A percentile compares a stretch with the other conserved stretches of the same genome.
phyloP scores from a whole-genome alignment of 352 stramenopile species.

The Thalassiosira allenii region DNA sequence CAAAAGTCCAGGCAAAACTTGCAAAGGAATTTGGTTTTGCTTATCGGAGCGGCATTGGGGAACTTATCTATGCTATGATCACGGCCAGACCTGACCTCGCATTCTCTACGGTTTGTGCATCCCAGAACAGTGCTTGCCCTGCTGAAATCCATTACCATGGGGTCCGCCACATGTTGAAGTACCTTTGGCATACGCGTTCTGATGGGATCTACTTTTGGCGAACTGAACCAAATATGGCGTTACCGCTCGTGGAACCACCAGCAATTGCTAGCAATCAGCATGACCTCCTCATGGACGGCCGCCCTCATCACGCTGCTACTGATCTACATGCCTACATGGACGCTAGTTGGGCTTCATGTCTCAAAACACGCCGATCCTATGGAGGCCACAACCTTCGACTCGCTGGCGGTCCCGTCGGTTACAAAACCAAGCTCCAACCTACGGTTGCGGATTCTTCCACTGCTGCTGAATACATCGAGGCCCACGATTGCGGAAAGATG shows the following conservation, averaged over 20 bases:
- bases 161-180: slow-evolving; percentile 30
- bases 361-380: slow-evolving; percentile 22
- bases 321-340: too few species aligned
- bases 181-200: slow-evolving; percentile 13
- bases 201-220: slow-evolving; percentile 44
- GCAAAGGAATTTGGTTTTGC: not conserved
- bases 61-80: slow-evolving; percentile 59
- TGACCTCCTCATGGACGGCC: slow-evolving; percentile 8
- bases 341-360: slow-evolving; percentile 35
- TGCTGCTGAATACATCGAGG: slow-evolving; percentile 39
- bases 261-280: slow-evolving; percentile 7
- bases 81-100: slow-evolving; percentile 35
- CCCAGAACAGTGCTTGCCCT: slow-evolving; percentile 21
- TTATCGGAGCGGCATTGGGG: slow-evolving; percentile 39
- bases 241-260: not conserved
- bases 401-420: slow-evolving; percentile 31
- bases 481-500: slow-evolving; percentile 31
- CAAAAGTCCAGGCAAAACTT: not conserved
- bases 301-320: not conserved
- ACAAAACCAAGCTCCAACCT: slow-evolving; percentile 23
- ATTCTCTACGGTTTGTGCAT: not conserved
- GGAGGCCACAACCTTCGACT: slow-evolving; percentile 6
- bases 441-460: slow-evolving; percentile 32
- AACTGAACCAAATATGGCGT: not conserved
- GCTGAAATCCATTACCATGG: slow-evolving; percentile 40